Base-by-base conservation (phyloP, 2,329 filamentous ascomycete species). In the Ophiostoma pallidulum region DNA sequence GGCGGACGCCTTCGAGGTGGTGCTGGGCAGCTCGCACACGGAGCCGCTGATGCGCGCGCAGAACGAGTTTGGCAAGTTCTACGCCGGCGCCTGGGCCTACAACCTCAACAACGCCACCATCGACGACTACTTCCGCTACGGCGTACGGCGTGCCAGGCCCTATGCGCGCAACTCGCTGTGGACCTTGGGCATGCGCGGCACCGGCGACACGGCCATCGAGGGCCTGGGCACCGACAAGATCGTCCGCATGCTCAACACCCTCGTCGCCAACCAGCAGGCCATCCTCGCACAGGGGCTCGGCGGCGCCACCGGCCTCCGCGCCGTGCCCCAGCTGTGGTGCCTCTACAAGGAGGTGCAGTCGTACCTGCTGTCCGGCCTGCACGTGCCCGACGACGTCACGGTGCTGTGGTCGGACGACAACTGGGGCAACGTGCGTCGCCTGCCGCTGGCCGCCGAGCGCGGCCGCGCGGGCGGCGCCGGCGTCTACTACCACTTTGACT, bases 301-400 rank as follows among this genome's bases (percentile, higher is more conserved):
- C 5, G 64, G 70, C 2, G 68, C 53, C 4, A 64, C 70, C 3
- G 62, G 75, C 39, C 67, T 74, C 32, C 62, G 70, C 4, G 64
- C 70, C 2, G 73, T 82, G 0, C 81, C 82, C 6, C 82, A 86
- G 61, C 72, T 81, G 64, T 86, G 82, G 81, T 84, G 80, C 56
- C 64, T 86, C 51, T 87, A 86, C 64, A 86, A 85, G 59, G 82
- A 87, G 59, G 81, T 87, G 2, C 80, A 82, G 62, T 74, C 75
- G 7, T 86, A 86, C 59, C 77, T 81, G 49, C 76, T 82, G 49
- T 69, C 75, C 14, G 82, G 82, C 2, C 70, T 86, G 58, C 66
- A 77, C 46, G 66, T 70, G 2, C 79, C 81, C 0, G 80, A 85
- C 32, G 74, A 83, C 56, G 74, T 86, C 24, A 85, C 78, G 2